Conservation (phyloP, 495 filamentous ascomycete genomes). For the Niebla homalea region DNA sequence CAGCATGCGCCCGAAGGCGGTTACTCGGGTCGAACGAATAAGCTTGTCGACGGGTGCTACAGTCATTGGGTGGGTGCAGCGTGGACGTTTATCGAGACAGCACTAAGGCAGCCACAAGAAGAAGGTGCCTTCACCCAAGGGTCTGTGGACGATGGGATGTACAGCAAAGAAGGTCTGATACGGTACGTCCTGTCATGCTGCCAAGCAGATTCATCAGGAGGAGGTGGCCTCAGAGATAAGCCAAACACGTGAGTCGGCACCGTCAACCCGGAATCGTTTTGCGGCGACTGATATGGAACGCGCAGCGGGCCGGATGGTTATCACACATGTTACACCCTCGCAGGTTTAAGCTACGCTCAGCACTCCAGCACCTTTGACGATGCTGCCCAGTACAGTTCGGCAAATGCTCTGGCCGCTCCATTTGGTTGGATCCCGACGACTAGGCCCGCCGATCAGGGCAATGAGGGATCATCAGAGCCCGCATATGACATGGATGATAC, state of each 20-base stretch:
- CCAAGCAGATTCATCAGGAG: slow-evolving; percentile 40
- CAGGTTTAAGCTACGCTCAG: slow-evolving; percentile 72
- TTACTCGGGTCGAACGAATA: slow-evolving; percentile 88
- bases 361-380: slow-evolving; percentile 54
- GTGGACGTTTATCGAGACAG: slow-evolving; percentile 82
- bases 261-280: not conserved
- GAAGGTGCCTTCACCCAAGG: not conserved
- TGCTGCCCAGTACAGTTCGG: slow-evolving; percentile 21
- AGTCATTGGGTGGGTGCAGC: slow-evolving; percentile 94
- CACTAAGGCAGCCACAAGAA: slow-evolving; percentile 39
- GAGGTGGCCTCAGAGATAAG: slow-evolving; percentile 86
- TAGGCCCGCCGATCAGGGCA: slow-evolving; percentile 28
- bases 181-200: slow-evolving; percentile 84
- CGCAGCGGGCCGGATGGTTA: slow-evolving; percentile 68
- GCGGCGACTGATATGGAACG: slow-evolving; percentile 6
- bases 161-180: slow-evolving; percentile 70
- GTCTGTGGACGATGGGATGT: slow-evolving; percentile 37
- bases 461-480: slow-evolving; percentile 25
- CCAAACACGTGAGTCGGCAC: slow-evolving; percentile 60
- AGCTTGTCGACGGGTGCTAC: slow-evolving; percentile 95
- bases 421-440: slow-evolving; percentile 52
- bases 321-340: slow-evolving; percentile 81
- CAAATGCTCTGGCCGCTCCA: slow-evolving; percentile 33
- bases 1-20: slow-evolving; percentile 90
- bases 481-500: slow-evolving; percentile 37